A percentile compares a stretch with the other conserved stretches of the same genome.
These are phyloP conservation scores for Phytopythium helicoides DNA, from an alignment of 352 stramenopile species.

Conservation along the genomic window DNA sequence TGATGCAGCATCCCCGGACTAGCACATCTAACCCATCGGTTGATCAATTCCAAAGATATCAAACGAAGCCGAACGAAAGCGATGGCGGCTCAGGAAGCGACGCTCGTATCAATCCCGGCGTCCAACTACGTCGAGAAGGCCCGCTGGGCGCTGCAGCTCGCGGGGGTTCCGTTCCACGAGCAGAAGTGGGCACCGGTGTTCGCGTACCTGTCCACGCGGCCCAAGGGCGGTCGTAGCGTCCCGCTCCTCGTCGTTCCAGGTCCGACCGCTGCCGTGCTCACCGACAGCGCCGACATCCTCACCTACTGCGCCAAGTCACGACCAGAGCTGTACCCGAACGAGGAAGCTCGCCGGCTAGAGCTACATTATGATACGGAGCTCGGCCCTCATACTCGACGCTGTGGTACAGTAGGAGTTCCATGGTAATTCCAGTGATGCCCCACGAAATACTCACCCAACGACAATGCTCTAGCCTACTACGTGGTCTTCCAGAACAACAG, in stretches of 20 bases:
- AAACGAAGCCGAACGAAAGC: too few species aligned
- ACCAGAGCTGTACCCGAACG: slow-evolving; percentile 34
- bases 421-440: too few species aligned
- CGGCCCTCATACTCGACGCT: slow-evolving; percentile 21
- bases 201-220: slow-evolving; percentile 35
- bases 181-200: slow-evolving; percentile 45
- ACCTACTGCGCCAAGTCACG: slow-evolving; percentile 28
- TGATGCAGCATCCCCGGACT: too few species aligned
- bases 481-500: slow-evolving; percentile 23
- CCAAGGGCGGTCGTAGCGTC: slow-evolving; percentile 40
- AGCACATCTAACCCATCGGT: too few species aligned
- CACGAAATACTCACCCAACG: too few species aligned
- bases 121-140: slow-evolving; percentile 69
- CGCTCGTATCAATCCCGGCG: slow-evolving; percentile 47
- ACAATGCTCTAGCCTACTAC: slow-evolving; percentile 34
- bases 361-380: slow-evolving; percentile 37
- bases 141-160: slow-evolving; percentile 45
- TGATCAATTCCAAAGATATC: too few species aligned
- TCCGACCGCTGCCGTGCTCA: slow-evolving; percentile 16
- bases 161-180: slow-evolving; percentile 40
- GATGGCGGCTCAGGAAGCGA: slow-evolving; percentile 2
- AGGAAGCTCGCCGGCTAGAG: slow-evolving; percentile 36
- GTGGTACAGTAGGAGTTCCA: too few species aligned
- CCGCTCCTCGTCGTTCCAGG: slow-evolving; percentile 31
- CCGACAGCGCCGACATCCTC: slow-evolving; percentile 43